These are phyloP conservation scores for Cercis canadensis DNA, from an alignment of 306 rosid genomes.

Conservation along the genomic window DNA sequence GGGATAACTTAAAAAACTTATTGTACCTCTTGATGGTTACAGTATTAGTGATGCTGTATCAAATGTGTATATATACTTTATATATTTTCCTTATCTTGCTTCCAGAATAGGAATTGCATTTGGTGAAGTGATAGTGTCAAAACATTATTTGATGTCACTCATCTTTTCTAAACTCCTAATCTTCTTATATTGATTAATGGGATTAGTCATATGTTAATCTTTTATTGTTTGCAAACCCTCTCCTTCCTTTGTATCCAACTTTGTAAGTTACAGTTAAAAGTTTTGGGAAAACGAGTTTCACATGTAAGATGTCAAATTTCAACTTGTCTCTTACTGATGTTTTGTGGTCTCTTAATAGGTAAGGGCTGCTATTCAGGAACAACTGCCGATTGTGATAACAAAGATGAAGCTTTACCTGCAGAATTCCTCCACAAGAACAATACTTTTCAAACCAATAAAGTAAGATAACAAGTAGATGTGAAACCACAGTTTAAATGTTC, in stretches of 20 bases:
- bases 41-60: background rate
- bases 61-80: background rate
- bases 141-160: background rate
- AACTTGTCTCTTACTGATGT: slow-evolving; percentile 26
- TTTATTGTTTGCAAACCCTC: too few relatives aligned
- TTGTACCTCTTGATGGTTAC: background rate
- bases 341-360: slow-evolving; percentile 63
- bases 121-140: background rate
- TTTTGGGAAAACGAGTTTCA: slow-evolving; percentile 19
- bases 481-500: slow-evolving; percentile 16
- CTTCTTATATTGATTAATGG: too few relatives aligned
- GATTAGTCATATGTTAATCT: too few relatives aligned
- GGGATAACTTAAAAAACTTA: too few relatives aligned
- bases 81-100: background rate
- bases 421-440: slow-evolving; percentile 83
- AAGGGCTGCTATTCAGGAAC: slow-evolving; percentile 73
- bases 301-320: background rate
- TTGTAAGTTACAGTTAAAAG: background rate
- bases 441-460: slow-evolving; percentile 97
- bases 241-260: background rate
- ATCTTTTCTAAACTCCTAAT: background rate
- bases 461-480: slow-evolving; percentile 43
- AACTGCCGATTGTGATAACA: slow-evolving; percentile 72
- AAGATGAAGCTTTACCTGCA: slow-evolving; percentile 98
- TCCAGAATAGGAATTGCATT: background rate